Evolutionary conservation across 2,329 filamentous ascomycete species (phyloP), one percentile per base, ranked within the genome.

Genomic region (Ophiosphaerella korrae): DNA sequence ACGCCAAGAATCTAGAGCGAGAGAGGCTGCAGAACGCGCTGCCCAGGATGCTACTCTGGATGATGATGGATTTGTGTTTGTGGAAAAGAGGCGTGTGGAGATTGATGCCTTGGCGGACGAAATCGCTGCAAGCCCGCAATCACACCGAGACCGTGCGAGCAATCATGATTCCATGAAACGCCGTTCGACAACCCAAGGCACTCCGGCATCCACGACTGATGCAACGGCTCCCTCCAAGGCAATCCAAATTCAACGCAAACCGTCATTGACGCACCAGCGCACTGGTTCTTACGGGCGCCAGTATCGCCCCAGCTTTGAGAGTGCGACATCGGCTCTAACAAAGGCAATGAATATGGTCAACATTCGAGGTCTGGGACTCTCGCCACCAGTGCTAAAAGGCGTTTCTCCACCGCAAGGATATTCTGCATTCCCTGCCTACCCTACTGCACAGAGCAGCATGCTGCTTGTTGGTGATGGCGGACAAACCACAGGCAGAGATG

Each of bases 81-180:
- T 99, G 11, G 94, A 99, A 77, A 96, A 97, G 78, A 87, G 88
- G 58, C 89, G 92, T 16, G 92, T 99, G 9, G 93, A 97, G 73
- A 93, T 99, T 43, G 97, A 99, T 72, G 94, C 94, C 2, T 88
- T 99, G 66, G 94, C 94, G 18, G 94, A 99, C 73, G 93, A 97
- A 74, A 80, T 99, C 68, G 92, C 91, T 38, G 89, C 92, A 45
- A 93, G 89, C 66, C 89, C 89, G 41, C 86, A 86, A 42, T 64
- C 64, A 21, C 70, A 80, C 52, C 72, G 81, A 58, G 73, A 79
- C 32, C 70, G 72, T 18, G 68, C 74, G 21, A 69, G 76, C 26
- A 80, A 83, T 36, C 82, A 86, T 55, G 77, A 84, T 7, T 84
- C 84, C 18, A 84, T 94, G 67, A 78, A 88, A 37, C 87, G 92